Base-by-base conservation (phyloP, 2,329 filamentous ascomycete species). In the Colletotrichum sp. region DNA sequence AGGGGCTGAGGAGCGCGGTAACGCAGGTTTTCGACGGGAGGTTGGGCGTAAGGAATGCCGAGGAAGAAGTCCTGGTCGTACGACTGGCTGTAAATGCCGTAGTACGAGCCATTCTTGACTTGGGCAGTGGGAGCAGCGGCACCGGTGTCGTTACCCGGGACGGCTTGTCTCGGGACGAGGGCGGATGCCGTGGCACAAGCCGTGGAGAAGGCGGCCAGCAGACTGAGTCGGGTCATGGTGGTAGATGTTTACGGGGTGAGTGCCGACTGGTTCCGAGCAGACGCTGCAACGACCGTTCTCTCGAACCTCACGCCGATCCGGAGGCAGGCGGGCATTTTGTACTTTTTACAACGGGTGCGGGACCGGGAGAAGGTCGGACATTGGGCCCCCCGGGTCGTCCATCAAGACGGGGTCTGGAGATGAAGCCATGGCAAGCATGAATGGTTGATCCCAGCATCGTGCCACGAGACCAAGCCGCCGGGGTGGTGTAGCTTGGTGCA, bases 11-110 rank as follows among this genome's bases (percentile, higher is more conserved):
- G 90, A 3, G 87, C 78, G 1, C 84, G 84, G 77, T 92, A 92
- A 6, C 92, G 88, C 1, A 88, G 88, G 28, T 88, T 82, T 1
- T 90, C 90, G 34, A 90, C 86, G 3, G 84, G 82, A n/a, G 84
- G 82, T 76, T 90, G 88, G 5, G 91, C 91, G 80, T 89, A 93
- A 0, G 90, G 91, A 3, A 93, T 88, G 4, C 88, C 89, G 5
- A 90, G 81, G 80, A 90, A 91, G 73, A 87, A 84, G 76, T 91
- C 89, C 65, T 90, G 89, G 30, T 85, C 77, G 72, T 88, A 89
- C 2, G 80, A 75, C 1, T 83, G 60, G 48, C 84, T 85, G 72
- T 84, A 81, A 3, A 84, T 75, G 8, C 89, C 89, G 28, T 80
- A 75, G 77, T 89, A 89, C 0, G 88, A 75, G 22, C 77, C 77